Conservation (phyloP, 2,329 filamentous ascomycete species). For the Colletotrichum camelliae region DNA sequence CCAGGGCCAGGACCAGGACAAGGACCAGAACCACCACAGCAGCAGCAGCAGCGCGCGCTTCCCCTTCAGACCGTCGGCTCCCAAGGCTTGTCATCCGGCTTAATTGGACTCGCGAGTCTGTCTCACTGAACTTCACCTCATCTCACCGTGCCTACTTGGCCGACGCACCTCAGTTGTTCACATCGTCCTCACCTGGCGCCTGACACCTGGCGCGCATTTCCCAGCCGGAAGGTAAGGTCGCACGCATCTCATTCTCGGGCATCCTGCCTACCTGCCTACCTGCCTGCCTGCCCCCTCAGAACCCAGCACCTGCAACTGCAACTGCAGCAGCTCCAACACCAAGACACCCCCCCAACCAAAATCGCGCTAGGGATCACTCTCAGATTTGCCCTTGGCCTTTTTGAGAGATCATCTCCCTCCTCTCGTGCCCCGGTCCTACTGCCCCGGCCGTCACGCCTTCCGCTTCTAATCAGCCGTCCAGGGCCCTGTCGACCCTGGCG, state of each 20-base stretch:
- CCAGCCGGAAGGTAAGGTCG: neutral
- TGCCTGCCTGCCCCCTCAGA: neutral
- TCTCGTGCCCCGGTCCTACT: neutral
- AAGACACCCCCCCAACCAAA: neutral
- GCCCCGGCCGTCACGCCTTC: slow-evolving; percentile 13
- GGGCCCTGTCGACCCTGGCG: neutral
- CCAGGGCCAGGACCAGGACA: neutral
- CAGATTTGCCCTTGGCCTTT: slow-evolving; percentile 15
- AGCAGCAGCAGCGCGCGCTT: neutral
- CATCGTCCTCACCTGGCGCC: neutral
- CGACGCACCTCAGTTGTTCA: neutral
- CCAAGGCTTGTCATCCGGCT: neutral
- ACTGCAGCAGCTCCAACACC: neutral
- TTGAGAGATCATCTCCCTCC: neutral
- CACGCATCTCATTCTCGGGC: neutral
- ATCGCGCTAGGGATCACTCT: slow-evolving; percentile 9
- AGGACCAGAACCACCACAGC: neutral
- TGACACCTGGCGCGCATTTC: neutral
- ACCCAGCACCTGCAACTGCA: neutral
- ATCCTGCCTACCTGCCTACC: neutral
- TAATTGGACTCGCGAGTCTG: neutral
- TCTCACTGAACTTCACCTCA: neutral
- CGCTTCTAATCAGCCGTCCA: slow-evolving; percentile 10
- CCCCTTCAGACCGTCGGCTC: neutral
- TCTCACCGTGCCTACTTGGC: neutral